Evolutionary conservation across 768 basidiomycete genomes (phyloP).

Genomic region (Cystobasidium onofrii): DNA sequence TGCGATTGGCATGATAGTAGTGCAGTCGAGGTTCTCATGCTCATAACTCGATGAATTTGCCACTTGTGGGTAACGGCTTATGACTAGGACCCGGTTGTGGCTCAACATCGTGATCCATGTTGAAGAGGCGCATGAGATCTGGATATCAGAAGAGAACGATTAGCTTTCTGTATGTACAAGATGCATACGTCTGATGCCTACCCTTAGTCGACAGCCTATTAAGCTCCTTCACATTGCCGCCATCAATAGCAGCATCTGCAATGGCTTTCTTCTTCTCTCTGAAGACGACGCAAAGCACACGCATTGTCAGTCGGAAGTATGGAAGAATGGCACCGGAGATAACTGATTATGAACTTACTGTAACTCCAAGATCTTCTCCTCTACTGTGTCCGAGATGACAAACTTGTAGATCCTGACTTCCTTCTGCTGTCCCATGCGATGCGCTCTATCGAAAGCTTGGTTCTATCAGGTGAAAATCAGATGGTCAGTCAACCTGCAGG

Average conservation of each 20-base stretch:
- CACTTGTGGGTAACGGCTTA: neutral
- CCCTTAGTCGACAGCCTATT: neutral
- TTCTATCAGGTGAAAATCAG: constrained; percentile 32
- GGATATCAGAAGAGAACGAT: no score
- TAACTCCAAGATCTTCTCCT: constrained; percentile 30
- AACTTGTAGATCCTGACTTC: constrained; percentile 52
- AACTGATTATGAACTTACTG: no score
- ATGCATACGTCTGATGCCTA: no score
- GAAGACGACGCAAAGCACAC: no score
- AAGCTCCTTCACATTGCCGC: neutral
- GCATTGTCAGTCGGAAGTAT: no score
- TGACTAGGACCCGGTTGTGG: neutral
- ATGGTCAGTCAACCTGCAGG: neutral
- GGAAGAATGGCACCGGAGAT: no score
- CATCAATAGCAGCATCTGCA: constrained; percentile 30
- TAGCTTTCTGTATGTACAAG: no score
- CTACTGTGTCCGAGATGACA: constrained; percentile 53
- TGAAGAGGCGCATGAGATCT: constrained; percentile 12
- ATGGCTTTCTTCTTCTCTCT: constrained; percentile 28
- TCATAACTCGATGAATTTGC: neutral
- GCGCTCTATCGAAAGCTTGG: constrained; percentile 42
- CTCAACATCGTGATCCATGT: neutral
- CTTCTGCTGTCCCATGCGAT: constrained; percentile 47
- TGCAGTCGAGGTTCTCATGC: no score
- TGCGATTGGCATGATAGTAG: no score